Conservation (phyloP, 225 moss, liverwort and hornwort species). For the Sphagnum tenellum region DNA sequence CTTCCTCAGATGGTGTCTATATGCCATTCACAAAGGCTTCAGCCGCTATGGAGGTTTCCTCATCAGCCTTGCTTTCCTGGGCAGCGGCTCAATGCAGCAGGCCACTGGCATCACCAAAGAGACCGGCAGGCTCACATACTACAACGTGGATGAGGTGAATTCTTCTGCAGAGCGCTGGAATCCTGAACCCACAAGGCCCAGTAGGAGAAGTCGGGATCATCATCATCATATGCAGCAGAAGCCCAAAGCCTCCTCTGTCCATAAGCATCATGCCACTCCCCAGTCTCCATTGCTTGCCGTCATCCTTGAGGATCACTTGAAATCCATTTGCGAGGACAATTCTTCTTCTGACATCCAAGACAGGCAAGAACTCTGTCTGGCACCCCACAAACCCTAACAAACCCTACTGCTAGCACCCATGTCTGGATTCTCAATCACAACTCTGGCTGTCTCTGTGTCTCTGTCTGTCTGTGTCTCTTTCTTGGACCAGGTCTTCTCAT, state of each 20-base stretch:
- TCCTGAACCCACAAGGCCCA: no score
- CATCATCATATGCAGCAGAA: no score
- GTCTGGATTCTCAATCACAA: not conserved
- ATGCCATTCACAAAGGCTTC: no score
- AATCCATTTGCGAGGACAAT: no score
- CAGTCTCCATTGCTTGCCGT: no score
- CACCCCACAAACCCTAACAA: no score
- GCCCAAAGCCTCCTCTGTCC: no score
- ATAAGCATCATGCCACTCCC: no score
- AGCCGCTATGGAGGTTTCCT: not conserved
- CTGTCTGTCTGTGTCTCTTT: not conserved
- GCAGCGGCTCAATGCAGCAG: slow-evolving; percentile 27
- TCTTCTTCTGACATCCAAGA: not conserved
- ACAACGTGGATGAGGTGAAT: not conserved
- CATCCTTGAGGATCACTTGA: no score
- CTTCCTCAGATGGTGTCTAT: no score
- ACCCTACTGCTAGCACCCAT: not conserved
- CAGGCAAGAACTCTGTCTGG: not conserved
- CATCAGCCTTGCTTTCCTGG: slow-evolving; percentile 25
- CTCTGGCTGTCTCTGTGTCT: not conserved
- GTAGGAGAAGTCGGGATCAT: no score
- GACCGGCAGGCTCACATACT: slow-evolving; percentile 1
- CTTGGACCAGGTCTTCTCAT: not conserved
- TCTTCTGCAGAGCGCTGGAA: no score
- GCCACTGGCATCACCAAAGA: slow-evolving; percentile 12